Evolutionary conservation across 2,329 filamentous ascomycete species (phyloP).

Genomic region (Hymenoscyphus linearis): DNA sequence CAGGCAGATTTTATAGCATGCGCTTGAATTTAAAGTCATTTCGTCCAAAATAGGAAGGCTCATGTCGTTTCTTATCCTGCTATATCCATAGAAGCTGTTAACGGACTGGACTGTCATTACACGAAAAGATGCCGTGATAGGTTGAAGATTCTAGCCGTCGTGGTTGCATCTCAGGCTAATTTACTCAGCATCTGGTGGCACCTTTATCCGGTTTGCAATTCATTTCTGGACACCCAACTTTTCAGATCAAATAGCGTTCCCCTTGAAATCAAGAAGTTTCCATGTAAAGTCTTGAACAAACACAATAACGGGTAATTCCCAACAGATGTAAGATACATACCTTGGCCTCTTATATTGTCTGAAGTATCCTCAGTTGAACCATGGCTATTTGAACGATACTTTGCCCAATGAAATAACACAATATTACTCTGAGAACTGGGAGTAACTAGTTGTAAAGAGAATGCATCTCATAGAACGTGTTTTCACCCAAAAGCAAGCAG

Average conservation of each 20-base stretch:
- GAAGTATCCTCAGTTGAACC: too few relatives aligned
- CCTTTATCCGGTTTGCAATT: background rate
- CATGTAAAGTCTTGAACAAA: too few relatives aligned
- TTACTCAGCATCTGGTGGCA: background rate
- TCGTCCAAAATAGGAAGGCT: background rate
- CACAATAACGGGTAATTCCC: too few relatives aligned
- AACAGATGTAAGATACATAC: too few relatives aligned
- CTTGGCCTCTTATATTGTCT: too few relatives aligned
- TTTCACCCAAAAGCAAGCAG: too few relatives aligned
- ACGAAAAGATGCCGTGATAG: background rate
- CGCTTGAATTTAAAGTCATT: background rate
- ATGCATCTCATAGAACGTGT: too few relatives aligned
- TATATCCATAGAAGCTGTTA: background rate
- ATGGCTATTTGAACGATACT: too few relatives aligned
- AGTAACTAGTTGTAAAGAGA: too few relatives aligned
- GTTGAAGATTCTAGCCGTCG: background rate
- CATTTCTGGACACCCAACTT: background rate
- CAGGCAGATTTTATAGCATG: background rate
- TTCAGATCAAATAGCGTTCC: background rate
- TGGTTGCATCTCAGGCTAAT: background rate
- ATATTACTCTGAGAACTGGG: too few relatives aligned
- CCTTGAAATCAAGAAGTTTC: too few relatives aligned
- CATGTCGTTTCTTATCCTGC: background rate
- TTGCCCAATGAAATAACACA: too few relatives aligned
- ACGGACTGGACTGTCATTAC: background rate